phyloP scores from a whole-genome alignment of 2,329 filamentous ascomycete genomes.

The Xylariaceae sp. region DNA sequence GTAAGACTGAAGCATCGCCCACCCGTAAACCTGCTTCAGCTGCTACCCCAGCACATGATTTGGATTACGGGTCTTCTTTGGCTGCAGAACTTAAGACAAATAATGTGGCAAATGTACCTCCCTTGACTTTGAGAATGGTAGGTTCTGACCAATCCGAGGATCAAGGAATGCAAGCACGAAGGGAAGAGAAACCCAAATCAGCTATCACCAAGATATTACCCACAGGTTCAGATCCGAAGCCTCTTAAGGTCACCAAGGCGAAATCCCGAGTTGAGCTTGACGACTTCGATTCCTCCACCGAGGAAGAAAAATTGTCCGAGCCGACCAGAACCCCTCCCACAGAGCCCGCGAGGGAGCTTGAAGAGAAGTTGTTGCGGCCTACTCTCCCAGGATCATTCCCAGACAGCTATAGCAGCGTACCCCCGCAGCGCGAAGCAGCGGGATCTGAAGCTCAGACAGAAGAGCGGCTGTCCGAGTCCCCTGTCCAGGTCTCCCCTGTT shows the following conservation, averaged over 20 bases:
- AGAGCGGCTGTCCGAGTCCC: constrained; percentile 69
- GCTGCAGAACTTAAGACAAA: constrained; percentile 48
- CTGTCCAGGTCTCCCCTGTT: constrained; percentile 67
- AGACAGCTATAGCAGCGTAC: constrained; percentile 46
- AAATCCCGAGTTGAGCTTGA: constrained; percentile 71
- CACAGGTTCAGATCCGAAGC: constrained; percentile 55
- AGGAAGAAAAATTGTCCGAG: constrained; percentile 47
- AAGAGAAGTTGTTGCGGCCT: constrained; percentile 41
- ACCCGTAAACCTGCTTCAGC: constrained; percentile 47
- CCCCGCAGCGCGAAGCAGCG: constrained; percentile 43
- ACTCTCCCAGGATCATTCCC: constrained; percentile 49
- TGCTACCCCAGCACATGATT: constrained; percentile 41
- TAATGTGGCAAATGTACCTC: constrained; percentile 61
- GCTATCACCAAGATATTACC: constrained; percentile 51
- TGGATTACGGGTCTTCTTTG: constrained; percentile 44
- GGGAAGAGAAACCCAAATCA: constrained; percentile 48
- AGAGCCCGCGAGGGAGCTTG: constrained; percentile 37
- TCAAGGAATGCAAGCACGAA: constrained; percentile 44
- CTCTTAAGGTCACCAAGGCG: constrained; percentile 62
- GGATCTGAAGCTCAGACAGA: constrained; percentile 37
- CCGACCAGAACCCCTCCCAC: constrained; percentile 33
- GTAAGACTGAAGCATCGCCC: constrained; percentile 55
- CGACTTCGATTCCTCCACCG: constrained; percentile 68
- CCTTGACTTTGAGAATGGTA: constrained; percentile 62
- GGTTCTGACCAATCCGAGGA: constrained; percentile 56